Percentiles rank a stretch among this genome's conserved stretches.
phyloP scores from a whole-genome alignment of 768 basidiomycete species.

The Dioszegia aurantiaca region DNA sequence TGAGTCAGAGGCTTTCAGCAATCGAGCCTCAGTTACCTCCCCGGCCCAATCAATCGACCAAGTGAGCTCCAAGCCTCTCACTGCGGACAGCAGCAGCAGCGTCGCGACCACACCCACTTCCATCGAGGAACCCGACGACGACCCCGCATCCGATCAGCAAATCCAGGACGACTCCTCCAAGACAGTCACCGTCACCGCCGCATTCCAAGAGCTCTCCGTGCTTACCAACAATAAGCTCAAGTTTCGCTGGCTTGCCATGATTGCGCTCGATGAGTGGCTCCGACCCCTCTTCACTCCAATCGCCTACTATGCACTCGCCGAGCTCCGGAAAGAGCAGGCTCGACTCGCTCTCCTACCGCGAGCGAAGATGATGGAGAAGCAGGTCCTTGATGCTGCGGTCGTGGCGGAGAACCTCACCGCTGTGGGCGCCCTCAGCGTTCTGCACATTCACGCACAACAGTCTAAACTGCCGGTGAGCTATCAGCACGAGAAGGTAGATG shows the following conservation, averaged over 20 bases:
- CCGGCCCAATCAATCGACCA: too few species aligned
- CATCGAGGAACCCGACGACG: slow-evolving; percentile 9
- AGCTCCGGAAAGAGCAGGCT: slow-evolving; percentile 15
- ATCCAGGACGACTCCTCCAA: not conserved
- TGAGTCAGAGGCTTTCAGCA: too few species aligned
- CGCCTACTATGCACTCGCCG: slow-evolving; percentile 20
- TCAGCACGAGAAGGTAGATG: not conserved
- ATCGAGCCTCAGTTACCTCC: too few species aligned
- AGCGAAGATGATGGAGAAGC: not conserved
- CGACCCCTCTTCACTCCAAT: slow-evolving; percentile 29
- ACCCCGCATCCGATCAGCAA: not conserved
- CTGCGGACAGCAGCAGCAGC: not conserved
- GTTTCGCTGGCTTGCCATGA: slow-evolving; percentile 23
- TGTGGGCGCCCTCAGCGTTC: not conserved
- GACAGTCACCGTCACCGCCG: not conserved
- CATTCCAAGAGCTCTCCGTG: not conserved
- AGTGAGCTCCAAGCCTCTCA: too few species aligned
- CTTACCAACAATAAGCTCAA: not conserved
- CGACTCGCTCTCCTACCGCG: slow-evolving; percentile 4
- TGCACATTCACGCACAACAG: slow-evolving; percentile 14
- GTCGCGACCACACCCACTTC: not conserved
- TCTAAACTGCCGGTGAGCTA: not conserved
- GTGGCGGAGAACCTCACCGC: slow-evolving; percentile 16
- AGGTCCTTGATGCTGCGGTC: not conserved
- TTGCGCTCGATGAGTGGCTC: slow-evolving; percentile 29